A percentile compares a stretch with the other conserved stretches of the same genome.
Evolutionary conservation across 179 eudicot genomes (phyloP).

Genomic region (Spinacia oleracea): DNA sequence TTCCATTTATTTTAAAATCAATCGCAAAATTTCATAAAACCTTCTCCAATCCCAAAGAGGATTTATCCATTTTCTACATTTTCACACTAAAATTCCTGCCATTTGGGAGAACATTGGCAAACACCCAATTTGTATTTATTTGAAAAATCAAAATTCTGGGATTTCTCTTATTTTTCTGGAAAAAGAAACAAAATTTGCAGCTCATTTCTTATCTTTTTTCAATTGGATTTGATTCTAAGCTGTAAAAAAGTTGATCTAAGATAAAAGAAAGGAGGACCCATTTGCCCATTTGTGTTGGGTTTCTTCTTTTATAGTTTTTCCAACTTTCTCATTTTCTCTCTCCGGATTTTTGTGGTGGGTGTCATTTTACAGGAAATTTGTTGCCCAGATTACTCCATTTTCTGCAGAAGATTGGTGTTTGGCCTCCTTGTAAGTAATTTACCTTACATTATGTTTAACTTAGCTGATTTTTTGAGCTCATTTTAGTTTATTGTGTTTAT

Average conservation of each 20-base stretch:
- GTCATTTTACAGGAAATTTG: conserved; percentile 6
- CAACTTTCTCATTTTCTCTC: background rate
- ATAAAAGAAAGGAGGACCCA: conserved; percentile 16
- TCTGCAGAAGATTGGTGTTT: conserved; percentile 24
- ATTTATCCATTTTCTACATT: background rate
- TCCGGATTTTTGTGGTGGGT: conserved; percentile 16
- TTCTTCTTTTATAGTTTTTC: conserved; percentile 11
- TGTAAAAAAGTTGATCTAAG: conserved; percentile 18
- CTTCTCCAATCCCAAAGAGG: conserved; percentile 12
- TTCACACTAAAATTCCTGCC: background rate
- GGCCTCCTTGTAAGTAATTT: conserved; percentile 27
- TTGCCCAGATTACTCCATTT: conserved; percentile 15
- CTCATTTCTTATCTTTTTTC: conserved; percentile 12
- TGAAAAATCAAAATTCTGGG: background rate
- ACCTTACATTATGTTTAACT: background rate
- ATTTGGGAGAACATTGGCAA: conserved; percentile 5
- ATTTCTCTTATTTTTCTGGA: background rate
- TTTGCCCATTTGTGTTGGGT: conserved; percentile 24
- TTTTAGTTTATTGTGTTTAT: background rate
- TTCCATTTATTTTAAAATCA: background rate
- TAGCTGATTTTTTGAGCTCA: conserved; percentile 10
- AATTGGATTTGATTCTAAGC: conserved; percentile 31
- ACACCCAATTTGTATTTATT: conserved; percentile 3
- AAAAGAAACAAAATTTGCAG: conserved; percentile 3
- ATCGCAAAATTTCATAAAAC: background rate